Conservation (phyloP, 805 yeast species). For the Saccharomycopsis sp. region DNA sequence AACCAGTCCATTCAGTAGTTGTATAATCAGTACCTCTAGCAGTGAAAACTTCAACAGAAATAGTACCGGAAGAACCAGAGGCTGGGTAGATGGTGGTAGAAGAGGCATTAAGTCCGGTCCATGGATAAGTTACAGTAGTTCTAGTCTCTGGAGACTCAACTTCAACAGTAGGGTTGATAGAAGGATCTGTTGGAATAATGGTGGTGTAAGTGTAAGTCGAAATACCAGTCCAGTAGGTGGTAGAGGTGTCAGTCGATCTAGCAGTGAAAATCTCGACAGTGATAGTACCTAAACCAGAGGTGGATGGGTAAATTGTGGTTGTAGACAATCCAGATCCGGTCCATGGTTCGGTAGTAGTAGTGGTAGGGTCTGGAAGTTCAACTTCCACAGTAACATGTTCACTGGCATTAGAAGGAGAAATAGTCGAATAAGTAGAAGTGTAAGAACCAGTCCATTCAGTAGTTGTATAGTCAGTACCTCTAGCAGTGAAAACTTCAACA, state of each 20-base stretch:
- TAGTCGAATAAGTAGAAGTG: not conserved
- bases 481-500: not conserved
- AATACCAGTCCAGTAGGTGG: conserved; percentile 9
- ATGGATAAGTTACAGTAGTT: not conserved
- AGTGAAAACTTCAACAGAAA: not conserved
- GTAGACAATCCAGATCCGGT: not conserved
- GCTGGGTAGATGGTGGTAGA: not conserved
- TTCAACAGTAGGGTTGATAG: not conserved
- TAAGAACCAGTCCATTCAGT: not conserved
- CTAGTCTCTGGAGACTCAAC: no score
- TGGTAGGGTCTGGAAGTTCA: not conserved
- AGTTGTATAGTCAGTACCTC: not conserved
- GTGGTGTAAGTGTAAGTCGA: no score
- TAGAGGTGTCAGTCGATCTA: not conserved
- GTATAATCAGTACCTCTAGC: not conserved
- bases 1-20: not conserved
- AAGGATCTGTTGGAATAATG: no score
- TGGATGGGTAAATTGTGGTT: not conserved
- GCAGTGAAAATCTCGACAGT: conserved; percentile 2
- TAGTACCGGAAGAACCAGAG: not conserved
- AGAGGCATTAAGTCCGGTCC: not conserved
- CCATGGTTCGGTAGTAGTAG: not conserved
- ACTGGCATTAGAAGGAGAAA: not conserved
- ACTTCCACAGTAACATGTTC: not conserved
- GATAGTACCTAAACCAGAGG: not conserved